Evolutionary conservation across 148 eudicot species (phyloP).

Genomic region (Rhododendron mucronatum): DNA sequence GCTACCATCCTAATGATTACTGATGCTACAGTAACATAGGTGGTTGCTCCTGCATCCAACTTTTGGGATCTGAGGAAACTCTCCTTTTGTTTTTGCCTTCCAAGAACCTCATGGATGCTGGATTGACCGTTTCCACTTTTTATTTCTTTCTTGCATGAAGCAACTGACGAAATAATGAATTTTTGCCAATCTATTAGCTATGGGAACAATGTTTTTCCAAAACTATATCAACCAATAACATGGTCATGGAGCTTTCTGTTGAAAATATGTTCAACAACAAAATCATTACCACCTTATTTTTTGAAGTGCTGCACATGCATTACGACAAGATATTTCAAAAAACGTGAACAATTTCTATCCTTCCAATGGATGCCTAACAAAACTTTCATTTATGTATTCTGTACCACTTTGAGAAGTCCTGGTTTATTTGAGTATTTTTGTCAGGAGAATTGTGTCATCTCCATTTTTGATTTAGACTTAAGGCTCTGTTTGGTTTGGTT

Average conservation of each 20-base stretch:
- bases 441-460: not conserved
- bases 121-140: not conserved
- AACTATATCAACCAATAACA: not conserved
- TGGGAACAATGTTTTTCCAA: not conserved
- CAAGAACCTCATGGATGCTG: not conserved
- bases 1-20: not conserved
- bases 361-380: not conserved
- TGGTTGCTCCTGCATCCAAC: not conserved
- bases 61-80: not conserved
- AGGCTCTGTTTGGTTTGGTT: not conserved
- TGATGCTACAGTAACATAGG: not conserved
- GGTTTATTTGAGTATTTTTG: not conserved
- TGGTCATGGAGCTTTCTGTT: not conserved
- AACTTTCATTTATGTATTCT: not conserved
- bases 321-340: not conserved
- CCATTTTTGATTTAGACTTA: not conserved
- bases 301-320: not conserved
- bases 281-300: not conserved
- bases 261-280: not conserved
- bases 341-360: not conserved
- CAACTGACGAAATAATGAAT: not conserved
- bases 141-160: not conserved
- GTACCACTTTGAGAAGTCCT: not conserved
- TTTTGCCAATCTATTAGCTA: not conserved
- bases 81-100: not conserved